Conservation (phyloP, 495 filamentous ascomycete species). For the Trichodelitschia bisporula region DNA sequence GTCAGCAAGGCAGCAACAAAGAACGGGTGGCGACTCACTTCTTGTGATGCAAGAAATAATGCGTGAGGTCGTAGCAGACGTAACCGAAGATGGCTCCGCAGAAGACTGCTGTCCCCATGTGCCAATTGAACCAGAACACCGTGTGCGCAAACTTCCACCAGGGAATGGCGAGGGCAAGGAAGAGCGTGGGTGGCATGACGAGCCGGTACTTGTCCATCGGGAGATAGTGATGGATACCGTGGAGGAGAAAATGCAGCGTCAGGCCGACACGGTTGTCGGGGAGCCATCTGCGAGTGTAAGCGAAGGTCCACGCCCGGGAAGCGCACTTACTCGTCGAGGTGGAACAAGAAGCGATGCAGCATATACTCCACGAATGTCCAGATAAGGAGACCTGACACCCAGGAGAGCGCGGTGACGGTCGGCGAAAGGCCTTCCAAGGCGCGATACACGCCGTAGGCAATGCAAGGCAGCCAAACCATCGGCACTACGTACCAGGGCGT, state of each 20-base stretch:
- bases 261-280: conserved; percentile 81
- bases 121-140: conserved; percentile 70
- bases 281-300: conserved; percentile 33
- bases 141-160: conserved; percentile 86
- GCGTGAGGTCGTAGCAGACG: conserved; percentile 86
- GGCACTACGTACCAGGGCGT: conserved; percentile 88
- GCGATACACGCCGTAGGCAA: conserved; percentile 48
- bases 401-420: conserved; percentile 21
- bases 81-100: conserved; percentile 91
- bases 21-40: conserved; percentile 28
- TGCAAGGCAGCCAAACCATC: conserved; percentile 56
- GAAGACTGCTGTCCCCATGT: conserved; percentile 47
- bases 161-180: conserved; percentile 57
- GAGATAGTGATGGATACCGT: conserved; percentile 94
- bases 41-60: conserved; percentile 98
- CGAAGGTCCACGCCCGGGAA: too few relatives aligned
- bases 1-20: conserved; percentile 3
- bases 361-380: conserved; percentile 87
- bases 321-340: conserved; percentile 56
- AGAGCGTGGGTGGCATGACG: conserved; percentile 90
- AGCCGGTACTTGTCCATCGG: conserved; percentile 95
- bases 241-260: conserved; percentile 78
- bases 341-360: conserved; percentile 82
- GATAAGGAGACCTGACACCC: conserved; percentile 36
- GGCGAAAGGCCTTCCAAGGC: conserved; percentile 31